Evolutionary conservation across 305 asterid genomes (phyloP).

Genomic region (Lippia alba): DNA sequence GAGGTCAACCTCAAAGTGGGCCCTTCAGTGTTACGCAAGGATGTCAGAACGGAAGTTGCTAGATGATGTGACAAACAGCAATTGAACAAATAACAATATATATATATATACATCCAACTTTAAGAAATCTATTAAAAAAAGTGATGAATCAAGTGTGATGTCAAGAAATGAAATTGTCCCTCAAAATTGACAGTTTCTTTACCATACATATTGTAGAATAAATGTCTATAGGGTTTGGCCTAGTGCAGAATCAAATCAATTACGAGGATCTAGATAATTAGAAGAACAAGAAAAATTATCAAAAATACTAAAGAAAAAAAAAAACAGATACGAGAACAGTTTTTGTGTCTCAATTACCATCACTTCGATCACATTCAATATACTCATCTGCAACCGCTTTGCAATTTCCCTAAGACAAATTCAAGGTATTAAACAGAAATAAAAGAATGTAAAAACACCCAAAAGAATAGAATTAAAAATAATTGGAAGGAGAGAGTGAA

Average conservation of each 20-base stretch:
- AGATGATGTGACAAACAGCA: no score
- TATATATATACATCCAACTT: not conserved
- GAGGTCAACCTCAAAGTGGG: no score
- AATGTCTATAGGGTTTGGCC: slow-evolving; percentile 80
- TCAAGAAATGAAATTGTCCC: no score
- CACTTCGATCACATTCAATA: slow-evolving; percentile 86
- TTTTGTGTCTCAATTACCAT: slow-evolving; percentile 54
- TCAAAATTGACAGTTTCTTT: slow-evolving; percentile 46
- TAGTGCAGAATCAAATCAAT: slow-evolving; percentile 92
- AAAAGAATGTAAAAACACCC: not conserved
- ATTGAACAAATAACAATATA: no score
- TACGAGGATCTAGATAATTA: slow-evolving; percentile 61
- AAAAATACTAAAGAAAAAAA: slow-evolving; percentile 9
- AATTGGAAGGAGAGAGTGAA: not conserved
- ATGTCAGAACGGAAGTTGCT: no score
- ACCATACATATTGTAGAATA: slow-evolving; percentile 68
- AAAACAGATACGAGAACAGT: not conserved
- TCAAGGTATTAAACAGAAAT: not conserved
- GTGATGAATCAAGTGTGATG: not conserved
- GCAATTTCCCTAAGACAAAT: slow-evolving; percentile 60
- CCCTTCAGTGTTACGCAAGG: no score
- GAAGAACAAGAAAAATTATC: not conserved
- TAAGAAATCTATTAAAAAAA: not conserved
- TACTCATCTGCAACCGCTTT: slow-evolving; percentile 79
- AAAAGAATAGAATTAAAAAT: not conserved